phyloP scores from a whole-genome alignment of 495 filamentous ascomycete species.

The Neurospora discreta region DNA sequence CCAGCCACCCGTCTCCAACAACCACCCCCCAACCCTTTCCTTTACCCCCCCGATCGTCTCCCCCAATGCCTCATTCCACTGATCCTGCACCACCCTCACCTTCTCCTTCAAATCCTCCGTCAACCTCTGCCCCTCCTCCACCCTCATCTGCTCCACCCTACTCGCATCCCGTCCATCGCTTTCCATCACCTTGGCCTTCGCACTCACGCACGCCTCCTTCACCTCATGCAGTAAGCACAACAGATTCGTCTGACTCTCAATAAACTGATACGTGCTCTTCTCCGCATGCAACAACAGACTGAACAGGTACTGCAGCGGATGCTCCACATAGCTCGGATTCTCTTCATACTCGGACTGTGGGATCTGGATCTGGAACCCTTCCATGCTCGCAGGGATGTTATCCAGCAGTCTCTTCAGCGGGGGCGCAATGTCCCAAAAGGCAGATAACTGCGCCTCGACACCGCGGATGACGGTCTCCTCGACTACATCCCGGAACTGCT shows the following conservation, averaged over 20 bases:
- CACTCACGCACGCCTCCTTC: constrained; percentile 61
- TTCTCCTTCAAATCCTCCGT: constrained; percentile 89
- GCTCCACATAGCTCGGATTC: constrained; percentile 65
- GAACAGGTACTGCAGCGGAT: constrained; percentile 83
- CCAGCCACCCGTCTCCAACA: constrained; percentile 62
- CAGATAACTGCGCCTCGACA: constrained; percentile 79
- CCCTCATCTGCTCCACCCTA: constrained; percentile 45
- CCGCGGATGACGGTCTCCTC: constrained; percentile 79
- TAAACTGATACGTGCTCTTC: constrained; percentile 89
- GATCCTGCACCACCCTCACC: constrained; percentile 77
- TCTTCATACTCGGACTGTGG: constrained; percentile 70
- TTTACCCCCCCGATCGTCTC: constrained; percentile 38
- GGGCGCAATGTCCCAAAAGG: constrained; percentile 97
- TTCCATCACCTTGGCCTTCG: constrained; percentile 46
- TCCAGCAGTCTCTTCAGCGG: constrained; percentile 63
- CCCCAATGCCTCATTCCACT: constrained; percentile 53
- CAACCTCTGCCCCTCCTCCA: constrained; percentile 53
- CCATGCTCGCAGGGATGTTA: constrained; percentile 50
- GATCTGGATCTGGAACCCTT: constrained; percentile 51
- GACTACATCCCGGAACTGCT: constrained; percentile 69
- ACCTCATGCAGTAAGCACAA: constrained; percentile 92
- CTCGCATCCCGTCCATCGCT: constrained; percentile 46
- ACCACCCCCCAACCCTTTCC: constrained; percentile 50
- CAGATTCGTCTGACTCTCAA: constrained; percentile 86
- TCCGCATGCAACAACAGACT: constrained; percentile 74